phyloP scores from a whole-genome alignment of 805 yeast genomes.

The Candida koratica region DNA sequence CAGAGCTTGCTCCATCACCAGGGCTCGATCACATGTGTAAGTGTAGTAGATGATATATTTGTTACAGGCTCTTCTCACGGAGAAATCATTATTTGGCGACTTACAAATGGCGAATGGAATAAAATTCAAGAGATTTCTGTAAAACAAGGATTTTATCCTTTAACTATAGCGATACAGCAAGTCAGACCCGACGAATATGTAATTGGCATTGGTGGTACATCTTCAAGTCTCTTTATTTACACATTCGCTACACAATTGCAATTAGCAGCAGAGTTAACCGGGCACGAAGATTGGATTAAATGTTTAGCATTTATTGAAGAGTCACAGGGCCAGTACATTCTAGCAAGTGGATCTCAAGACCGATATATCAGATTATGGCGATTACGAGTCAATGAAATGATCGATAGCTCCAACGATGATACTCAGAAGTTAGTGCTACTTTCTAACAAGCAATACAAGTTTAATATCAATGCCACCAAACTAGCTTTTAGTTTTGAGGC shows the following conservation, averaged over 20 bases:
- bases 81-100: conserved; percentile 47
- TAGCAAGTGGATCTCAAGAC: conserved; percentile 93
- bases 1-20: conserved; percentile 39
- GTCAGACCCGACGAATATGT: conserved; percentile 35
- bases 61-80: conserved; percentile 68
- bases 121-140: conserved; percentile 31
- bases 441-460: conserved; percentile 70
- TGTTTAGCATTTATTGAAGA: conserved; percentile 57
- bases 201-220: conserved; percentile 74
- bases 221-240: conserved; percentile 49
- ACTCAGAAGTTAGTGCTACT: conserved; percentile 48
- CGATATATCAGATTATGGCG: conserved; percentile 90
- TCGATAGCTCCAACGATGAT: conserved; percentile 58
- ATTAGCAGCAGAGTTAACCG: conserved; percentile 57
- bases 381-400: conserved; percentile 50
- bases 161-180: conserved; percentile 31
- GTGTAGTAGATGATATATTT: conserved; percentile 41
- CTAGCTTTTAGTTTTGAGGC: conserved; percentile 82
- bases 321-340: conserved; percentile 48
- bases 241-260: conserved; percentile 25
- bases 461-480: conserved; percentile 33
- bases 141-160: conserved; percentile 44
- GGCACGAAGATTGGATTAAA: conserved; percentile 97
- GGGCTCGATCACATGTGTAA: conserved; percentile 53
- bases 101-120: conserved; percentile 16